phyloP scores from a whole-genome alignment of 2,329 filamentous ascomycete species.

The Aspergillus carbonarius region DNA sequence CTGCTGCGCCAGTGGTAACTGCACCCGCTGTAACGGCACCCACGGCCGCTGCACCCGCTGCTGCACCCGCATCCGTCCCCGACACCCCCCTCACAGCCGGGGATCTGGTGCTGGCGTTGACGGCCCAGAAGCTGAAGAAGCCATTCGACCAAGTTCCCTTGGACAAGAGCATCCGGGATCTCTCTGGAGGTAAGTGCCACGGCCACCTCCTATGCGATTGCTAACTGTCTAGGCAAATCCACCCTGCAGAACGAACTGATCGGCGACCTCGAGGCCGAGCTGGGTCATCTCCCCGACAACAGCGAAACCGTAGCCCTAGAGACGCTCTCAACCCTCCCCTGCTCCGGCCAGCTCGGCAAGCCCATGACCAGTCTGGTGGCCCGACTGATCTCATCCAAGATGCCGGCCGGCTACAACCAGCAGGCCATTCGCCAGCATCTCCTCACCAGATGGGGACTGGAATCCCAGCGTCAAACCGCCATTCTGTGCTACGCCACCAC shows the following conservation, averaged over 20 bases:
- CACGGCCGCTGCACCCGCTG: too few relatives aligned
- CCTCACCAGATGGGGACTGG: not conserved
- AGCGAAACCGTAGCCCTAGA: not conserved
- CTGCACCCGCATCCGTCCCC: too few relatives aligned
- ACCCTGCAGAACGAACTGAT: slow-evolving; percentile 8
- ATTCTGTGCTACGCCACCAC: not conserved
- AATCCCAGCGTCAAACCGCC: not conserved
- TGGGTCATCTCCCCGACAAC: slow-evolving; percentile 1
- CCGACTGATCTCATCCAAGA: not conserved
- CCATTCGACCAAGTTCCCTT: not conserved
- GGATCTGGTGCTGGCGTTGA: not conserved
- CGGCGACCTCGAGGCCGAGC: slow-evolving; percentile 5
- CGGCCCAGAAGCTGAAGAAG: slow-evolving; percentile 1
- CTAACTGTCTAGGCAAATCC: not conserved
- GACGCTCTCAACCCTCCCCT: not conserved
- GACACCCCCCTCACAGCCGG: not conserved
- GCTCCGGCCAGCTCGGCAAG: not conserved
- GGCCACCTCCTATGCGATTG: too few relatives aligned
- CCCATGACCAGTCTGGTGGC: not conserved
- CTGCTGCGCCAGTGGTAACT: not conserved
- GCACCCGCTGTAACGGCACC: too few relatives aligned
- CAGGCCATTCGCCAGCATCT: not conserved
- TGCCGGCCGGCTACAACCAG: not conserved
- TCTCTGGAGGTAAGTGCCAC: not conserved
- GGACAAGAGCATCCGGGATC: not conserved